A percentile compares a stretch with the other conserved stretches of the same genome.
phyloP scores from a whole-genome alignment of 139 green algal genomes.

The Pseudopediastrum boryanum region DNA sequence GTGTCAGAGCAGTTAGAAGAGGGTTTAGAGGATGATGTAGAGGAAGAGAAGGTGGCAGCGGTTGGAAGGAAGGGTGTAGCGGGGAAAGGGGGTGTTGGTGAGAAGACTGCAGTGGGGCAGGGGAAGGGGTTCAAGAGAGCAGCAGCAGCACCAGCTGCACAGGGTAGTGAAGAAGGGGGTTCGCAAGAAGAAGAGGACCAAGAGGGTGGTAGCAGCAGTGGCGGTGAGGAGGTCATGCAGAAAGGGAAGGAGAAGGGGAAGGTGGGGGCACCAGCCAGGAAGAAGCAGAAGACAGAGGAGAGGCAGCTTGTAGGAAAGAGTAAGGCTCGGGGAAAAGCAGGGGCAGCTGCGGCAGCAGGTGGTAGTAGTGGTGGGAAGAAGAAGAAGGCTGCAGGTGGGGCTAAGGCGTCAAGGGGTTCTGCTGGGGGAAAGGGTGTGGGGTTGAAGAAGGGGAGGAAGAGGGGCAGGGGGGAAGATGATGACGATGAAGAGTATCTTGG shows the following conservation, averaged over 20 bases:
- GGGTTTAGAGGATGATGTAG: not conserved
- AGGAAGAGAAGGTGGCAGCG: not conserved
- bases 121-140: too few species aligned
- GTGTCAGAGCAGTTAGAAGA: not conserved
- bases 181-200: too few species aligned
- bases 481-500: slow-evolving; percentile 2
- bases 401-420: not conserved
- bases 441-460: not conserved
- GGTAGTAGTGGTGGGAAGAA: slow-evolving; percentile 24
- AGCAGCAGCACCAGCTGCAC: too few species aligned
- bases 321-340: not conserved
- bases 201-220: too few species aligned
- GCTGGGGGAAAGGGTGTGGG: slow-evolving; percentile 5
- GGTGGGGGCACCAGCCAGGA: too few species aligned
- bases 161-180: too few species aligned
- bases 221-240: too few species aligned
- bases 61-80: too few species aligned
- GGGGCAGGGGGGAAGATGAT: not conserved
- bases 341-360: slow-evolving; percentile 13
- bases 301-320: not conserved
- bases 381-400: not conserved
- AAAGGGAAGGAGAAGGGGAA: too few species aligned
- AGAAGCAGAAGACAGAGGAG: not conserved
- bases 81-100: too few species aligned
- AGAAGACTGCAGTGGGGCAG: too few species aligned